A percentile compares a stretch with the other conserved stretches of the same genome.
Conservation (phyloP, 768 basidiomycete genomes). For the Suillus plorans region DNA sequence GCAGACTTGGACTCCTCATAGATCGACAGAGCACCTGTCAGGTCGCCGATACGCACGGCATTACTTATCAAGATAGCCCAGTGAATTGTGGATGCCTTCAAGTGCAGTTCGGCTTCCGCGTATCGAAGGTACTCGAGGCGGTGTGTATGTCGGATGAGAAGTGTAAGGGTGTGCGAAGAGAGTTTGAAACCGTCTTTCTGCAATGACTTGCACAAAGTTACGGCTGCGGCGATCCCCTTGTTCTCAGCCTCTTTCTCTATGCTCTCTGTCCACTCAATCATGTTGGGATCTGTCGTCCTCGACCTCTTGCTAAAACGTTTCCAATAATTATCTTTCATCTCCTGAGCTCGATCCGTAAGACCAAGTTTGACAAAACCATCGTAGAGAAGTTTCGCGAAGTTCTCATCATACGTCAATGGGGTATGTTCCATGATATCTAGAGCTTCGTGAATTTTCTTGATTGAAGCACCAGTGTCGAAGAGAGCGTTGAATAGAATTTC, state of each 20-base stretch:
- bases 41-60: conserved; percentile 37
- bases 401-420: conserved; percentile 43
- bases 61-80: conserved; percentile 61
- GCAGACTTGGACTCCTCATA: conserved; percentile 46
- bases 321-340: conserved; percentile 40
- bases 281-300: conserved; percentile 24
- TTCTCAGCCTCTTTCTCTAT: conserved; percentile 31
- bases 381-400: conserved; percentile 40
- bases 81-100: conserved; percentile 41
- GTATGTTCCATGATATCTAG: conserved; percentile 48
- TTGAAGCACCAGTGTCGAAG: conserved; percentile 32
- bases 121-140: conserved; percentile 41
- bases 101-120: conserved; percentile 40
- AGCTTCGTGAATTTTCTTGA: conserved; percentile 37
- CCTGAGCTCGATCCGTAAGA: conserved; percentile 33
- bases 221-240: conserved; percentile 33
- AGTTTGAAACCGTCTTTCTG: conserved; percentile 33
- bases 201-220: conserved; percentile 35
- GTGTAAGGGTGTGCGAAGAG: conserved; percentile 33
- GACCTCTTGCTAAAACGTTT: conserved; percentile 30
- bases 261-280: conserved; percentile 30
- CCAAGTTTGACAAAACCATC: conserved; percentile 44
- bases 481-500: conserved; percentile 47
- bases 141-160: conserved; percentile 44
- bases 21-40: conserved; percentile 43